Conservation (phyloP, 495 filamentous ascomycete genomes). For the Podospora bellae-mahoneyi region DNA sequence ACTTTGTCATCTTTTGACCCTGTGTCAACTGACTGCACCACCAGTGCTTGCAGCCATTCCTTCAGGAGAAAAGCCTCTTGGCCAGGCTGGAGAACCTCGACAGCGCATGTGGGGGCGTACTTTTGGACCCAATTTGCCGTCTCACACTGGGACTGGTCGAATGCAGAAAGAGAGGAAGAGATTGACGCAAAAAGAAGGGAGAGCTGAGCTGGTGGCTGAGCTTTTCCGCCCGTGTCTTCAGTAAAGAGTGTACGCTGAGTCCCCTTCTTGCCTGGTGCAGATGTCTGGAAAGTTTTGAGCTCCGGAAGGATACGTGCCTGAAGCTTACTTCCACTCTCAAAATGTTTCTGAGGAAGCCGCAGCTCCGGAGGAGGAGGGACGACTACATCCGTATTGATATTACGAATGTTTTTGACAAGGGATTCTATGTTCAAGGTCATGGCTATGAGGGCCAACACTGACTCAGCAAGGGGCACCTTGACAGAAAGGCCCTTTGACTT, state of each 20-base stretch:
- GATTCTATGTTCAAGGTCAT: conserved; percentile 33
- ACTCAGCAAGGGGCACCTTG: conserved; percentile 42
- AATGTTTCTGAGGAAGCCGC: conserved; percentile 46
- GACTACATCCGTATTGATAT: conserved; percentile 39
- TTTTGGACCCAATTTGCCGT: conserved; percentile 75
- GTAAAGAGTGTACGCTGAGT: conserved; percentile 12
- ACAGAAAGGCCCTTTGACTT: conserved; percentile 52
- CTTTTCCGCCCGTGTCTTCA: conserved; percentile 15
- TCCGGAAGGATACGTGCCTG: conserved; percentile 40
- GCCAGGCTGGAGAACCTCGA: conserved; percentile 73
- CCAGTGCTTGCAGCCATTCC: conserved; percentile 79
- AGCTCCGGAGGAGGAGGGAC: conserved; percentile 39
- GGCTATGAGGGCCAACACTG: conserved; percentile 38
- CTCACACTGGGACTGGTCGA: conserved; percentile 77
- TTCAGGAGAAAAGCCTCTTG: conserved; percentile 66
- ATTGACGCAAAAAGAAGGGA: conserved; percentile 58
- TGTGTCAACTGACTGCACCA: conserved; percentile 68
- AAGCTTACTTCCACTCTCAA: conserved; percentile 49
- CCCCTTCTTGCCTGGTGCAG: conserved; percentile 17
- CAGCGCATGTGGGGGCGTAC: conserved; percentile 69
- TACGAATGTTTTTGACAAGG: conserved; percentile 25
- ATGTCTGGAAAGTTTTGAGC: conserved; percentile 24
- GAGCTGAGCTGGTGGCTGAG: conserved; percentile 56
- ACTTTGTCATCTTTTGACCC: conserved; percentile 52
- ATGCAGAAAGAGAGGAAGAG: conserved; percentile 62